phyloP scores from a whole-genome alignment of 495 filamentous ascomycete species.

The Aspergillus biplanus region DNA sequence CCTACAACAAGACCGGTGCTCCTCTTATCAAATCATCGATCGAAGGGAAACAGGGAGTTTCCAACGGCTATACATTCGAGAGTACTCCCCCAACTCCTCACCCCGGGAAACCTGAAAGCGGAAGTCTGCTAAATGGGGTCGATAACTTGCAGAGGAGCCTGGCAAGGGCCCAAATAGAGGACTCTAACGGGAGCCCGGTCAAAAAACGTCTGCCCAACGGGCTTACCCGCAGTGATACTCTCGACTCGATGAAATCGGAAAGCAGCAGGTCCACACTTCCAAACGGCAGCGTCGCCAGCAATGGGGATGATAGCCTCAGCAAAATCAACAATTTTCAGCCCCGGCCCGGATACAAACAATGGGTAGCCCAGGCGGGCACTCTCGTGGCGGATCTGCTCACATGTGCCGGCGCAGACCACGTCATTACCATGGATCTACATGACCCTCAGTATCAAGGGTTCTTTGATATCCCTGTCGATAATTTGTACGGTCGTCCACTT shows the following conservation, averaged over 20 bases:
- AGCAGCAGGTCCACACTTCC: slow-evolving; percentile 28
- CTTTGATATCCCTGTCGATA: slow-evolving; percentile 98
- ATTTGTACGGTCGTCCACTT: slow-evolving; percentile 86
- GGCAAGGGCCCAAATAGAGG: slow-evolving; percentile 61
- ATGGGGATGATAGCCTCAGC: slow-evolving; percentile 56
- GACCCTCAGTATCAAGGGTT: slow-evolving; percentile 99
- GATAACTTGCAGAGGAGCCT: slow-evolving; percentile 69
- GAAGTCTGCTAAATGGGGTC: slow-evolving; percentile 63
- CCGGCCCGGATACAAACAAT: slow-evolving; percentile 93
- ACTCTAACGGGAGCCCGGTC: slow-evolving; percentile 49
- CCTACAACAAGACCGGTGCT: slow-evolving; percentile 92
- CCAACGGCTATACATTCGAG: slow-evolving; percentile 86
- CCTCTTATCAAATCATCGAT: slow-evolving; percentile 73
- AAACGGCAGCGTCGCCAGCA: slow-evolving; percentile 39
- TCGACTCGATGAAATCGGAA: slow-evolving; percentile 60
- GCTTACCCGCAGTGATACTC: slow-evolving; percentile 60
- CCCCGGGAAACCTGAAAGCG: slow-evolving; percentile 64
- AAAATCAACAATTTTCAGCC: slow-evolving; percentile 68
- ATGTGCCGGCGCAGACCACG: slow-evolving; percentile 93
- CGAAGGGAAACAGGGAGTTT: slow-evolving; percentile 43
- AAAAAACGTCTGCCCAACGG: slow-evolving; percentile 44
- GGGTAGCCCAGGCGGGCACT: slow-evolving; percentile 97
- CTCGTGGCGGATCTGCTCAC: slow-evolving; percentile 92
- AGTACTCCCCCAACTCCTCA: slow-evolving; percentile 85
- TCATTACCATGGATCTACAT: slow-evolving; percentile 95